Conservation (phyloP, 305 asterid genomes). For the Coffea humblotiana region DNA sequence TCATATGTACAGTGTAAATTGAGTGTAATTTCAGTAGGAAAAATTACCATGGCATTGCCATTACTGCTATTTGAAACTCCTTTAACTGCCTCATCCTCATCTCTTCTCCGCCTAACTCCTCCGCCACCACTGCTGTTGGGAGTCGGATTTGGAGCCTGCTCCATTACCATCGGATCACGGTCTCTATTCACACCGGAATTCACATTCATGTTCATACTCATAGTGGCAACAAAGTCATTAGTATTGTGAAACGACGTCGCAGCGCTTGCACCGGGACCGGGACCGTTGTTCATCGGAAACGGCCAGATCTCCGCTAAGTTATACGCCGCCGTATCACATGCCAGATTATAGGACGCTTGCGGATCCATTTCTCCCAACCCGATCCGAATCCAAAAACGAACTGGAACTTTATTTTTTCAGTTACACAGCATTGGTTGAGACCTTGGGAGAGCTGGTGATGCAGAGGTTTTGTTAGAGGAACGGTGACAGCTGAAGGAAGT, state of each 20-base stretch:
- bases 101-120: conserved; percentile 50
- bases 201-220: conserved; percentile 3
- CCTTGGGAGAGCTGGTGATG: conserved; percentile 9
- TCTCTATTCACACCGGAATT: conserved; percentile 20
- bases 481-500: conserved; percentile 4
- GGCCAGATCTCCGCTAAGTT: conserved; percentile 79
- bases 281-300: conserved; percentile 39
- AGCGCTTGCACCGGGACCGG: conserved; percentile 11
- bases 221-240: conserved; percentile 18
- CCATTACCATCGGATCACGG: conserved; percentile 55
- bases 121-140: conserved; percentile 24
- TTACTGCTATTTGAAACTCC: conserved; percentile 49
- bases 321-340: conserved; percentile 38
- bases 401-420: not conserved
- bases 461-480: conserved; percentile 12
- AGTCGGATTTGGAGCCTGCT: conserved; percentile 47
- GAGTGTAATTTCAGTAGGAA: not conserved
- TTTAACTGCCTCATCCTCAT: conserved; percentile 39
- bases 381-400: conserved; percentile 31
- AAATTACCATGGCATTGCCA: conserved; percentile 33
- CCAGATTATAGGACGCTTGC: conserved; percentile 43
- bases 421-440: conserved; percentile 1
- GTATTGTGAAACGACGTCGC: conserved; percentile 31
- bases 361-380: conserved; percentile 54
- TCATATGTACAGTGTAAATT: not conserved